Conservation (phyloP, 2,329 filamentous ascomycete genomes). For the Penicillium sumatraense region DNA sequence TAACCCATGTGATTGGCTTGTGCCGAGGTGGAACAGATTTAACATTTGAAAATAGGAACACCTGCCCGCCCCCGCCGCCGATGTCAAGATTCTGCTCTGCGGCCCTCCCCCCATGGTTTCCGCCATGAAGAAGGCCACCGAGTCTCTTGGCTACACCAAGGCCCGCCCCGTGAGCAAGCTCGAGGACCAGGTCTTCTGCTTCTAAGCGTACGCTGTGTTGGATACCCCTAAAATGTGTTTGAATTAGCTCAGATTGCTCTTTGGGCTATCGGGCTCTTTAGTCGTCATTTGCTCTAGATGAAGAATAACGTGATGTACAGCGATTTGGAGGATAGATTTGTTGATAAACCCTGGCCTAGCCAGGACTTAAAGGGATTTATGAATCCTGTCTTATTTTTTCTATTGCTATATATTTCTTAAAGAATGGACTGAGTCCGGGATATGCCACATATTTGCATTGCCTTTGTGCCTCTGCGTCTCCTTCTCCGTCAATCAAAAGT, state of each 20-base stretch:
- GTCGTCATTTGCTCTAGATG: not conserved
- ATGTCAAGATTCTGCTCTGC: constrained; percentile 93
- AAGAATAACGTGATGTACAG: not conserved
- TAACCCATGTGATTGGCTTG: not conserved
- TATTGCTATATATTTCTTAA: not conserved
- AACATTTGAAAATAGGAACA: constrained; percentile 40
- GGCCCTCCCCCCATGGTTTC: constrained; percentile 96
- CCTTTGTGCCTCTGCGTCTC: too few species aligned
- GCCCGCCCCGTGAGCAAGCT: constrained; percentile 95
- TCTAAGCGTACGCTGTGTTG: constrained; percentile 58
- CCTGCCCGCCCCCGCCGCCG: constrained; percentile 78
- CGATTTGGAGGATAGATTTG: not conserved
- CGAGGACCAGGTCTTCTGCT: constrained; percentile 96
- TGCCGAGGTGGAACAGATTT: constrained; percentile 18
- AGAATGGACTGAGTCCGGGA: not conserved
- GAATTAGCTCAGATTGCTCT: not conserved
- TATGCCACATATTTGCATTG: too few species aligned
- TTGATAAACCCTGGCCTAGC: constrained; percentile 1
- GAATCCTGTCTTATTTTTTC: not conserved
- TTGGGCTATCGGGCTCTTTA: not conserved
- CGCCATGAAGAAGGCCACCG: constrained; percentile 94
- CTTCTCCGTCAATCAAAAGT: not conserved
- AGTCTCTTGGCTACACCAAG: constrained; percentile 88
- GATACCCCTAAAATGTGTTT: not conserved
- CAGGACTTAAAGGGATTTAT: not conserved